A percentile compares a stretch with the other conserved stretches of the same genome.
These are phyloP conservation scores for Lentinula guzmanii DNA, from an alignment of 768 basidiomycete species.

Conservation along the genomic window DNA sequence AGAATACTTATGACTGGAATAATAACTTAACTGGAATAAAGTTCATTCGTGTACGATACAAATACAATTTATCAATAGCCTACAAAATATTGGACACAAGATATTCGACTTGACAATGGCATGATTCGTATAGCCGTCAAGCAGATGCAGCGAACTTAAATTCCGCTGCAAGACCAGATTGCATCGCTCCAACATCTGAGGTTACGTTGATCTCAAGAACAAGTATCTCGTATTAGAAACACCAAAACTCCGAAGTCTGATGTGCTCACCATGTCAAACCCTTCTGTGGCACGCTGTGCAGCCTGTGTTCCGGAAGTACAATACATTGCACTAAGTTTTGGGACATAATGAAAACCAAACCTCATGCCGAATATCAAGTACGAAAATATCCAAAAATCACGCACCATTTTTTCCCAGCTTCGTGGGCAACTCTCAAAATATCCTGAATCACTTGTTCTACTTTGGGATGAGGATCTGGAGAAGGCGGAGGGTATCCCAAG, in stretches of 20 bases:
- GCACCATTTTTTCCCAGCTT: conserved; percentile 61
- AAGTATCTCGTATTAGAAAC: neutral
- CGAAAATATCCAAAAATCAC: conserved; percentile 1
- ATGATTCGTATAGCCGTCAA: neutral
- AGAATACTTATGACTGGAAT: too few species aligned
- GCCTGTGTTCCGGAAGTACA: conserved; percentile 41
- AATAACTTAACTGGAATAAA: too few species aligned
- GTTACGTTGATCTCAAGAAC: conserved; percentile 29
- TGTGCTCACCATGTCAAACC: conserved; percentile 43
- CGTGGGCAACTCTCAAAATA: conserved; percentile 44
- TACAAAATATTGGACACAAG: too few species aligned
- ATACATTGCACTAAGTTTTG: conserved; percentile 35
- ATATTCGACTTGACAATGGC: too few species aligned
- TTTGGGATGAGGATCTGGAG: conserved; percentile 59
- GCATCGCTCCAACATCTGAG: conserved; percentile 27
- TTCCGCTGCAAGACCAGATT: conserved; percentile 12
- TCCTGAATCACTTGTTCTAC: conserved; percentile 55
- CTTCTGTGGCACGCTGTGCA: conserved; percentile 36
- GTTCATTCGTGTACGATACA: too few species aligned
- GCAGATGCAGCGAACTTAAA: neutral
- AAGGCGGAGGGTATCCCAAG: conserved; percentile 53
- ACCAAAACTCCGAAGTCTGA: neutral
- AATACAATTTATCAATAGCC: too few species aligned
- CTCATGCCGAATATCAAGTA: neutral
- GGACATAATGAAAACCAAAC: neutral